Evolutionary conservation across 139 green algal genomes (phyloP).

Genomic region (Chlorella sp.): DNA sequence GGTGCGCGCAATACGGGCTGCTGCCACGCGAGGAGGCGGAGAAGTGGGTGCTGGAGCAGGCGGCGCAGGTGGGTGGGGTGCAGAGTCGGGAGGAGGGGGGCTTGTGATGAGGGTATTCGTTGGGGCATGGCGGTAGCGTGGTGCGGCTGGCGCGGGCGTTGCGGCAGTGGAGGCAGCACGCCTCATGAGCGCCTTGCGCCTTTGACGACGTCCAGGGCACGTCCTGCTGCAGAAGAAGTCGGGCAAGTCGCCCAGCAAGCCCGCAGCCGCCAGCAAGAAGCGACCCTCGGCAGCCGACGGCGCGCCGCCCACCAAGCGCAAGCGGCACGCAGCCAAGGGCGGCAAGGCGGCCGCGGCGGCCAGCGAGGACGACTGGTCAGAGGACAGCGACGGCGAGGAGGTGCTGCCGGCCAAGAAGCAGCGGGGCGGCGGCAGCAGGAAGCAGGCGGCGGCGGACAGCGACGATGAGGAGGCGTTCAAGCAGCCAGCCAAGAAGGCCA

Average conservation of each 20-base stretch:
- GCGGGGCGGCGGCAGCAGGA: not conserved
- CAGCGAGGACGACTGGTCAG: no score
- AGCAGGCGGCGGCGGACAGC: not conserved
- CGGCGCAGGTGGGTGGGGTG: not conserved
- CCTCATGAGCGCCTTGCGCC: not conserved
- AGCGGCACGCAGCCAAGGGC: not conserved
- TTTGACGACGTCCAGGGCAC: not conserved
- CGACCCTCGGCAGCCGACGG: no score
- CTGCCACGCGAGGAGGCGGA: slow-evolving; percentile 63
- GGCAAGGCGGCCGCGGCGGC: not conserved
- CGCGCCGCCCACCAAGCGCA: not conserved
- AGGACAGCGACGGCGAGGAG: not conserved
- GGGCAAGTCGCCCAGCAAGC: slow-evolving; percentile 4
- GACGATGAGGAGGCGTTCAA: slow-evolving; percentile 32
- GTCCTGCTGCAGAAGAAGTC: not conserved
- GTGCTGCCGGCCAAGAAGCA: not conserved
- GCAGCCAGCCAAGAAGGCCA: slow-evolving; percentile 12
- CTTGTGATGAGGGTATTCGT: not conserved
- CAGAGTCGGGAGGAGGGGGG: not conserved
- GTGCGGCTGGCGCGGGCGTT: not conserved
- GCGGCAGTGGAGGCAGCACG: not conserved
- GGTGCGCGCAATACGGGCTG: slow-evolving; percentile 63
- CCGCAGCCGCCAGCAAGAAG: not conserved
- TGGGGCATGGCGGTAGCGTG: not conserved
- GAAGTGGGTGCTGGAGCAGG: slow-evolving; percentile 37